phyloP scores from a whole-genome alignment of 345 rosid genomes.

The rapeseed (Brassica napus) region Da-Ae NC_063435.1:4318001-4318500 shows the following conservation, averaged over 20 bases:
- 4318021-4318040: neutral
- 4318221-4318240: neutral
- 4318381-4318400: conserved; percentile 29
- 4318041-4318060: neutral
- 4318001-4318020: neutral
- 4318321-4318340: neutral
- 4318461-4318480: too few species aligned
- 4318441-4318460: too few species aligned
- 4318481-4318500: too few species aligned
- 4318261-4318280: too few species aligned
- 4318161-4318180: neutral
- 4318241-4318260: neutral
- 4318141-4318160: neutral
- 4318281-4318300: neutral
- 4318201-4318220: neutral
- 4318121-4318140: neutral
- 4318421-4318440: too few species aligned
- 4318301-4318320: neutral
- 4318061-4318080: neutral
- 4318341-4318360: neutral
- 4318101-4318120: neutral
- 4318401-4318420: conserved; percentile 21
- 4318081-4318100: neutral
- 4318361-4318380: neutral
- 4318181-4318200: too few species aligned